These are phyloP conservation scores for Colletotrichum musicola DNA, from an alignment of 2,329 filamentous ascomycete genomes.

Conservation along the genomic window DNA sequence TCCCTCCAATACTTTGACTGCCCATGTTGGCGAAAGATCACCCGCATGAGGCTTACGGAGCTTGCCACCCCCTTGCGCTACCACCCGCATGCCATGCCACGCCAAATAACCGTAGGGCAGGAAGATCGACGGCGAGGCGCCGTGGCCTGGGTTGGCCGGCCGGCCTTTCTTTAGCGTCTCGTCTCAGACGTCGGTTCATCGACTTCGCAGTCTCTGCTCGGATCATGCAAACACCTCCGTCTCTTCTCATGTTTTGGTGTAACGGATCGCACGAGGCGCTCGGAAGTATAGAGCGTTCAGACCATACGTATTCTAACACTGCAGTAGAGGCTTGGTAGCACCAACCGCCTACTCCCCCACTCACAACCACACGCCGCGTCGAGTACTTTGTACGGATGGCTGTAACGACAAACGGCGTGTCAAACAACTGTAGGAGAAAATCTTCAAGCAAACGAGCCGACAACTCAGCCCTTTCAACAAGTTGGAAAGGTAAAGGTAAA, in stretches of 20 bases:
- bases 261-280: slow-evolving; percentile 1
- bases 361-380: background rate
- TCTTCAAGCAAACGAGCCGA: slow-evolving; percentile 11
- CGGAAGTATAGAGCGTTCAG: background rate
- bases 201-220: background rate
- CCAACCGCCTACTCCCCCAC: too few species aligned
- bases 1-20: background rate
- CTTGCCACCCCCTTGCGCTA: slow-evolving; percentile 3
- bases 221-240: slow-evolving; percentile 8
- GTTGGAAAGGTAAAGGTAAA: background rate
- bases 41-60: slow-evolving; percentile 36
- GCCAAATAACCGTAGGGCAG: slow-evolving; percentile 35
- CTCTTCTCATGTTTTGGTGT: slow-evolving; percentile 19
- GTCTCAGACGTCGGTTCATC: background rate
- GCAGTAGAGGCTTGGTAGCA: too few species aligned
- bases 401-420: background rate
- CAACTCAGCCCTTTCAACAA: background rate
- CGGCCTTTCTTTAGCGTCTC: background rate
- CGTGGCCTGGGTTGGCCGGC: slow-evolving; percentile 3
- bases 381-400: background rate
- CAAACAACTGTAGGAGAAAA: background rate
- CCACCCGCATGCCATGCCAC: background rate
- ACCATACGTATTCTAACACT: background rate
- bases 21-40: slow-evolving; percentile 20
- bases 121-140: slow-evolving; percentile 36